These are phyloP conservation scores for Neofusicoccum umdonicola DNA, from an alignment of 2,329 filamentous ascomycete genomes.

Conservation along the genomic window DNA sequence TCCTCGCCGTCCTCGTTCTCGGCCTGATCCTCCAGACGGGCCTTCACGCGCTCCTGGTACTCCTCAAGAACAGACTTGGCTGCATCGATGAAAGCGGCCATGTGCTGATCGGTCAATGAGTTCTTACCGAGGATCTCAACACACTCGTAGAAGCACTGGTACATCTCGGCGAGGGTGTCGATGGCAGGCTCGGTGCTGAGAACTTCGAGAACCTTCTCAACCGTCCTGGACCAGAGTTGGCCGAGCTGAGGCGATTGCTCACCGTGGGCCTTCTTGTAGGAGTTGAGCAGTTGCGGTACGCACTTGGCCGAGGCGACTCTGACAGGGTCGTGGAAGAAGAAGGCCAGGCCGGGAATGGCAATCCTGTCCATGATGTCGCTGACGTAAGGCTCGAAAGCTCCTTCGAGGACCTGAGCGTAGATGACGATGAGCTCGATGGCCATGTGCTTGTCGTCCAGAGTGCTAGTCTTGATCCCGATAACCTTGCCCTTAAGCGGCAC, in stretches of 20 bases:
- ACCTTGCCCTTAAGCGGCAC: constrained; percentile 96
- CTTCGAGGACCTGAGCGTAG: constrained; percentile 94
- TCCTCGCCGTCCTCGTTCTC: constrained; percentile 88
- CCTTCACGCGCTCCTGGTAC: constrained; percentile 82
- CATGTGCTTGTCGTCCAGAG: constrained; percentile 97
- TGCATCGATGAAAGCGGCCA: constrained; percentile 83
- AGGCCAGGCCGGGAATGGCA: constrained; percentile 85
- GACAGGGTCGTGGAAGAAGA: constrained; percentile 99
- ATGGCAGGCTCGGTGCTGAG: constrained; percentile 91
- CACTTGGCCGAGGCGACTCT: constrained; percentile 92
- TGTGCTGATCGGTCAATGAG: constrained; percentile 73
- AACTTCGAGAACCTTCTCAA: constrained; percentile 89
- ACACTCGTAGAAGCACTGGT: constrained; percentile 99
- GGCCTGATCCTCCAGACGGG: constrained; percentile 78
- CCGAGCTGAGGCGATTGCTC: constrained; percentile 73
- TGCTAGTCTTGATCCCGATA: constrained; percentile 96
- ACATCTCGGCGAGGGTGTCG: constrained; percentile 97
- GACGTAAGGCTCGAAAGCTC: constrained; percentile 86
- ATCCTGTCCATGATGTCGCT: constrained; percentile 95
- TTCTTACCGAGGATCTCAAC: constrained; percentile 89
- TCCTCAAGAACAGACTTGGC: constrained; percentile 85
- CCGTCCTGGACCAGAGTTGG: constrained; percentile 80
- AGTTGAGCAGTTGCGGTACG: constrained; percentile 87
- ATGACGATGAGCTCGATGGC: constrained; percentile 98
- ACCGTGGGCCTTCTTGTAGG: constrained; percentile 90